These are phyloP conservation scores for Malbranchea cinnamomea DNA, from an alignment of 2,329 filamentous ascomycete genomes.

Conservation along the genomic window DNA sequence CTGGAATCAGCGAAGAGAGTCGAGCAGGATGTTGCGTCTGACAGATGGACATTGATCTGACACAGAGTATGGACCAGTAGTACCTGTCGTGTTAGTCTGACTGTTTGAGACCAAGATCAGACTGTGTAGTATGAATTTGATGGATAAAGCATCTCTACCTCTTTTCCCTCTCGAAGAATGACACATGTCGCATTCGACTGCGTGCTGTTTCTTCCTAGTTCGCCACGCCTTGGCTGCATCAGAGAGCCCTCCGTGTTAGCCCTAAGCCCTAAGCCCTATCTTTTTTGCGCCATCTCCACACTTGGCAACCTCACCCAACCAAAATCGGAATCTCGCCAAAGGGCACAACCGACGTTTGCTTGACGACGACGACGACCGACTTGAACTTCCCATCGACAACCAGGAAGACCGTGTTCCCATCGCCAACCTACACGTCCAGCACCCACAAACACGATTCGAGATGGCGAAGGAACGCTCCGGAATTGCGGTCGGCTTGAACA, in stretches of 20 bases:
- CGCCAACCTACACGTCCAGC: conserved; percentile 7
- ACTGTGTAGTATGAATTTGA: too few species aligned
- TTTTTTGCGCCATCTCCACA: conserved; percentile 22
- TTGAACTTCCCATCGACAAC: conserved; percentile 8
- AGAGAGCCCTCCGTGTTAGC: conserved; percentile 9
- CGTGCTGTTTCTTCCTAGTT: too few species aligned
- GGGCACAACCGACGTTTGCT: conserved; percentile 12
- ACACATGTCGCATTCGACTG: too few species aligned
- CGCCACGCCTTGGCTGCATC: too few species aligned
- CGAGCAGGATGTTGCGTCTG: too few species aligned
- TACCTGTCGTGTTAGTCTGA: too few species aligned
- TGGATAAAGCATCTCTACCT: too few species aligned
- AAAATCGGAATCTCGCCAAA: conserved; percentile 3
- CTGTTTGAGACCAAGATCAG: too few species aligned
- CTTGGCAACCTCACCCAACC: conserved; percentile 8
- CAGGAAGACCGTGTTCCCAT: conserved; percentile 3
- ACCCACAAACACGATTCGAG: conserved; percentile 20
- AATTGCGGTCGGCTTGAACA: conserved; percentile 48
- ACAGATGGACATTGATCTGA: too few species aligned
- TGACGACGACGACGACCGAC: conserved; percentile 9
- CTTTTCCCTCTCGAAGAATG: too few species aligned
- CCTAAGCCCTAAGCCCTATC: conserved; percentile 26
- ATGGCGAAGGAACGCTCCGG: conserved; percentile 38
- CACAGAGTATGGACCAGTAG: too few species aligned
- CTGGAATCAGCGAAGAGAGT: conserved; percentile 59